phyloP scores from a whole-genome alignment of 177 flowering plant species.

The Viscum album region DNA sequence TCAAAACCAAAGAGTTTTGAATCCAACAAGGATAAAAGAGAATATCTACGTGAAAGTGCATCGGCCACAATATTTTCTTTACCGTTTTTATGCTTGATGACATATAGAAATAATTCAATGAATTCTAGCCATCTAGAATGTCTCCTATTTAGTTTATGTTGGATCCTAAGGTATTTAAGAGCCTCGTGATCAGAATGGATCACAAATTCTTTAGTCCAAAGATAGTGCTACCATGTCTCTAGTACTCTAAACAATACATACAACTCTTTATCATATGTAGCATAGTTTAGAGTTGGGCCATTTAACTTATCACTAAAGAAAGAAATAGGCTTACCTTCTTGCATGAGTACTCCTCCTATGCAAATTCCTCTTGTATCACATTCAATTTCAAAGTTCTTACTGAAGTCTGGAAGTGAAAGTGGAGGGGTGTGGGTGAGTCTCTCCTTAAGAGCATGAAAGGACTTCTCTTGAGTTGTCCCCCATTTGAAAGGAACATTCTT shows the following conservation, averaged over 20 bases:
- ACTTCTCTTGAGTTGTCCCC: background rate
- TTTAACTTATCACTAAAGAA: background rate
- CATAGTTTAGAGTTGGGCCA: background rate
- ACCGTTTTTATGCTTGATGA: background rate
- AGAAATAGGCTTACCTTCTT: background rate
- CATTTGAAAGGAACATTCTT: background rate
- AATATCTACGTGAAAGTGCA: background rate
- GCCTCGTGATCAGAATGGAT: background rate
- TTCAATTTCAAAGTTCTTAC: background rate
- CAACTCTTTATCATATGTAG: background rate
- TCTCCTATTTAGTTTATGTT: background rate
- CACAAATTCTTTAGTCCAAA: background rate
- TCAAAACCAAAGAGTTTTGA: background rate
- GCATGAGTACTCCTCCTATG: background rate
- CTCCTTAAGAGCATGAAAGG: background rate
- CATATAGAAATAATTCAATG: background rate
- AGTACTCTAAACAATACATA: background rate
- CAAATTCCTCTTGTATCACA: background rate
- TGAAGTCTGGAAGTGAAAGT: background rate
- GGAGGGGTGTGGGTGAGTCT: background rate
- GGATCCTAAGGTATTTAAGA: background rate
- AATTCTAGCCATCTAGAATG: background rate
- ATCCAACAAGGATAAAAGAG: background rate
- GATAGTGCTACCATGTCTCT: background rate
- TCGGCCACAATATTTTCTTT: background rate